A percentile compares a stretch with the other conserved stretches of the same genome.
These are phyloP conservation scores for Metschnikowia proteae DNA, from an alignment of 805 yeast genomes.

Conservation along the genomic window DNA sequence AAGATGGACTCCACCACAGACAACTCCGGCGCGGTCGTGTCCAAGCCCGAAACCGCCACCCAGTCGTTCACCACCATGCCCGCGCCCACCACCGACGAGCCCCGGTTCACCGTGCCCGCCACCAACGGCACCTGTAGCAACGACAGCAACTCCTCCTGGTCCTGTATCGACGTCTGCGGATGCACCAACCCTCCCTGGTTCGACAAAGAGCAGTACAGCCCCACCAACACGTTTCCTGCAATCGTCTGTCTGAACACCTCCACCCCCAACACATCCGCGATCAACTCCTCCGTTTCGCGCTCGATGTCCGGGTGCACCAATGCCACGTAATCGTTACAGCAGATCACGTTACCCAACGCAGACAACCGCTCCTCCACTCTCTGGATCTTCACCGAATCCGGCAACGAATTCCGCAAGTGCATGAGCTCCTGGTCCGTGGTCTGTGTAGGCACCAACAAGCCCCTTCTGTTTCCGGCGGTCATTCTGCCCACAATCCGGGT, in stretches of 20 bases:
- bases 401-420: constrained; percentile 94
- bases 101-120: constrained; percentile 98
- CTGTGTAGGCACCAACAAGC: constrained; percentile 92
- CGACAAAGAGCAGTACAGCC: constrained; percentile 90
- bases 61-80: constrained; percentile 99
- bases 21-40: constrained; percentile 97
- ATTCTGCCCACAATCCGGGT: constrained; percentile 96
- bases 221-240: constrained; percentile 96
- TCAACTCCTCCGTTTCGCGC: constrained; percentile 97
- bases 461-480: constrained; percentile 98
- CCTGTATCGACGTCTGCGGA: constrained; percentile 95
- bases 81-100: constrained; percentile 96
- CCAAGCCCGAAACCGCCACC: constrained; percentile 94
- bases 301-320: constrained; percentile 98
- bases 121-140: constrained; percentile 95
- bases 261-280: constrained; percentile 96
- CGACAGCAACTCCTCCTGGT: constrained; percentile 96
- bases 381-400: constrained; percentile 92
- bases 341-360: constrained; percentile 95
- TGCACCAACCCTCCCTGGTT: constrained; percentile 99
- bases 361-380: constrained; percentile 96
- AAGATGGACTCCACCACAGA: constrained; percentile 96
- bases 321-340: constrained; percentile 98
- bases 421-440: constrained; percentile 98
- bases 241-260: constrained; percentile 99